Base-by-base conservation (phyloP, 2,329 filamentous ascomycete genomes). In the Pyrenophora seminiperda region DNA sequence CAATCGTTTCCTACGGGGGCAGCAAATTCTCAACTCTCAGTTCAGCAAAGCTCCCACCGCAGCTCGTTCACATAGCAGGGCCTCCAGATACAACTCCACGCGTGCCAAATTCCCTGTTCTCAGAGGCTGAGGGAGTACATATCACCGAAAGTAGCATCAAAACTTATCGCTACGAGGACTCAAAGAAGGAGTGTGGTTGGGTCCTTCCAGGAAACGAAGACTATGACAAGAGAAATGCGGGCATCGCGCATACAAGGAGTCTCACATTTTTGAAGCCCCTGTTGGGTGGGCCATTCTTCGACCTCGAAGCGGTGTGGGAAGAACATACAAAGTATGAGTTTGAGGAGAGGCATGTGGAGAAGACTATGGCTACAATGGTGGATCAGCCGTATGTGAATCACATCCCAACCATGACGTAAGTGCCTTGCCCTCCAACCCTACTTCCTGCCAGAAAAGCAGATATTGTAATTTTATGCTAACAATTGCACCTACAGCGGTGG, bases 351-450 rank as follows among this genome's bases (percentile, higher is more conserved):
- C 83, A 83, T 2, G 87, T 90, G 0, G 83, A 84, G 54, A 82
- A 84, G 56, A 92, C 88, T 0, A 91, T 92, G 88, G 79, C 78
- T n/a, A 91, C 88, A 0, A 91, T 92, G 88, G 87, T 91, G 1
- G 79, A 85, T 39, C 84, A 90, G 67, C 89, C 88, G 1, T 91
- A 91, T 62, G 88, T 92, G 1, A 91, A 91, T 65, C 87, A 91
- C 65, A 78, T 91, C 2, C 86, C 88, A 0, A 90, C 87, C 0
- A 78, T 85, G 62, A 76, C 80, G 62, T 62, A 42, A 30, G 58
- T 61, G 30, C 3, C 32, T 3, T n/a, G 32, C 0, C 1, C 4
- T n/a, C 13, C n/a, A n/a, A n/a, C n/a, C n/a, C n/a, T n/a, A n/a
- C n/a, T n/a, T n/a, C n/a, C n/a, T n/a, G n/a, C n/a, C n/a, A n/a